Percentiles rank a stretch among this genome's conserved stretches.
phyloP scores from a whole-genome alignment of 2,329 filamentous ascomycete genomes.

The Ampelomyces quisqualis region DNA sequence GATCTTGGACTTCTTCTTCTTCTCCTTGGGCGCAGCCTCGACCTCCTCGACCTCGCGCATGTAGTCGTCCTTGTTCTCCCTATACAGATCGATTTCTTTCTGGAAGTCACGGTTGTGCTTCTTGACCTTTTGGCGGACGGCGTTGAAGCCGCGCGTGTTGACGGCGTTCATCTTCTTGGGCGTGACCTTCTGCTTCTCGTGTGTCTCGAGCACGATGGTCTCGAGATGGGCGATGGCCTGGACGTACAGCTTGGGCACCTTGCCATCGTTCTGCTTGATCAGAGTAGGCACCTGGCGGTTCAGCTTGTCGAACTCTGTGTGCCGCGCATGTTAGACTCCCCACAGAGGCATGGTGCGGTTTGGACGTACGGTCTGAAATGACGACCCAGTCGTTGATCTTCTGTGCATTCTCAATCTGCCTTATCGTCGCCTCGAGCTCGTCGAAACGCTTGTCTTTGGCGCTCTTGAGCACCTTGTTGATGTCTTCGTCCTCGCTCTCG shows the following conservation, averaged over 20 bases:
- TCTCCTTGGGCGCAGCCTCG: constrained; percentile 57
- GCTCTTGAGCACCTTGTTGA: constrained; percentile 85
- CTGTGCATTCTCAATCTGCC: constrained; percentile 90
- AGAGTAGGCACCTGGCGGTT: constrained; percentile 72
- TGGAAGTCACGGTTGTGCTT: constrained; percentile 98
- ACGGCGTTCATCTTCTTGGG: constrained; percentile 99
- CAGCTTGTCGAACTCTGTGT: constrained; percentile 86
- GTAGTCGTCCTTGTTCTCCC: constrained; percentile 79
- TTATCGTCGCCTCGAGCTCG: constrained; percentile 86
- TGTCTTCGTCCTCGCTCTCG: constrained; percentile 81
- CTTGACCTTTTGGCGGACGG: constrained; percentile 96
- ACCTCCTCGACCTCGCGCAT: constrained; percentile 84
- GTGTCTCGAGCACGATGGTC: constrained; percentile 88
- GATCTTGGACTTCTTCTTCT: constrained; percentile 51
- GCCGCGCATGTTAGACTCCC: constrained; percentile 19
- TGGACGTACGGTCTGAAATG: constrained; percentile 75
- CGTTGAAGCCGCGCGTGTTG: constrained; percentile 90
- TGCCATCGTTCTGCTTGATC: constrained; percentile 62
- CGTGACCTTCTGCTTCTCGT: constrained; percentile 93
- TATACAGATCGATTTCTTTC: constrained; percentile 81
- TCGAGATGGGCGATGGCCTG: constrained; percentile 92
- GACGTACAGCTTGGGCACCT: constrained; percentile 87
- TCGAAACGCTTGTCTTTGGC: constrained; percentile 97
- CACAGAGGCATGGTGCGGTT: constrained; percentile 12
- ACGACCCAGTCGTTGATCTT: constrained; percentile 98